phyloP scores from a whole-genome alignment of 768 basidiomycete genomes.

The Crucibulum laeve region DNA sequence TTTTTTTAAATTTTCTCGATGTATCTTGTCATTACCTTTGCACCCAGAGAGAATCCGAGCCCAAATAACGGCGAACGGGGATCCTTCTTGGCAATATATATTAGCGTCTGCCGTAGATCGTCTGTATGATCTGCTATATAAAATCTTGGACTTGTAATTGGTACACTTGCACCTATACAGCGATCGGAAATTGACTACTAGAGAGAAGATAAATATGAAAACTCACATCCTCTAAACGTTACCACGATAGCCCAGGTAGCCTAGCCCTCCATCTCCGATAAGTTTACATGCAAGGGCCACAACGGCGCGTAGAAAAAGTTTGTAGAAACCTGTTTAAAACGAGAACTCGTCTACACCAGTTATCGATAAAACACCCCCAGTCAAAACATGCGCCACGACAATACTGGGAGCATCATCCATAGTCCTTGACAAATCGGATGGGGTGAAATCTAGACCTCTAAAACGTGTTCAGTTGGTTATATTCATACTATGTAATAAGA shows the following conservation, averaged over 20 bases:
- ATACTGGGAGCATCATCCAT: neutral
- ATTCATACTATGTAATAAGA: neutral
- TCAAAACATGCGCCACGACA: neutral
- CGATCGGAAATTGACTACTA: neutral
- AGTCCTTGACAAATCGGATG: neutral
- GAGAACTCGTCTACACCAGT: neutral
- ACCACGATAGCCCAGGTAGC: neutral
- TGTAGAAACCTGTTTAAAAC: neutral
- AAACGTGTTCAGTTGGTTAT: neutral
- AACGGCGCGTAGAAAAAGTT: neutral
- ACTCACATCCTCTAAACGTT: neutral
- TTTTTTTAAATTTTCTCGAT: neutral
- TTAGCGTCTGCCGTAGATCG: neutral
- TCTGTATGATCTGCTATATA: neutral
- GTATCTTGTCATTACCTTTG: slow-evolving; percentile 1
- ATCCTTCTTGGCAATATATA: neutral
- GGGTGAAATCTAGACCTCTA: neutral
- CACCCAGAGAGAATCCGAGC: neutral
- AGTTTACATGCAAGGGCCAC: neutral
- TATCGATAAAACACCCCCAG: neutral
- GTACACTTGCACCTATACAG: neutral
- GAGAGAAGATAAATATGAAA: neutral
- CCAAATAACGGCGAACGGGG: neutral
- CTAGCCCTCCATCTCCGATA: neutral
- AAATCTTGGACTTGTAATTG: neutral